Evolutionary conservation across 495 filamentous ascomycete species (phyloP).

Genomic region (Penicillium alfredii): DNA sequence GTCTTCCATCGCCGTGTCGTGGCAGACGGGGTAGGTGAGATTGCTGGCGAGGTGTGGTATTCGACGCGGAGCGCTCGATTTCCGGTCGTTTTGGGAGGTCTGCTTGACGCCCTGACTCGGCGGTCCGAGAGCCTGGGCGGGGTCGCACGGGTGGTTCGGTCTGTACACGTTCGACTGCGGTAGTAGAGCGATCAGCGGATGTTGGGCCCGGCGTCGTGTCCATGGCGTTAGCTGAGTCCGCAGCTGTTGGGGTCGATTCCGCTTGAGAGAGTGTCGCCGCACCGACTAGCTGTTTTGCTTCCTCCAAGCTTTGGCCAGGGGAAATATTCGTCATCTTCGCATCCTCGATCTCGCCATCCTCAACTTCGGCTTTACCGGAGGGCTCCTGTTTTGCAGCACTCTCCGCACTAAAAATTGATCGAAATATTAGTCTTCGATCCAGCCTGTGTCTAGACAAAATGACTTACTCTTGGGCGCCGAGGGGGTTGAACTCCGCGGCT

Average conservation of each 20-base stretch:
- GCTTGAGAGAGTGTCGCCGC: slow-evolving; percentile 3
- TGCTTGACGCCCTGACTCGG: slow-evolving; percentile 25
- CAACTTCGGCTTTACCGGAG: slow-evolving; percentile 50
- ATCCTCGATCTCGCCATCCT: slow-evolving; percentile 77
- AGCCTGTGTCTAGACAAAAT: slow-evolving; percentile 3
- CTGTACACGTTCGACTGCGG: slow-evolving; percentile 9
- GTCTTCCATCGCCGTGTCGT: slow-evolving; percentile 25
- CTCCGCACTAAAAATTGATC: slow-evolving; percentile 23
- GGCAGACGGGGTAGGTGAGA: slow-evolving; percentile 27
- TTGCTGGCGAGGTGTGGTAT: slow-evolving; percentile 25
- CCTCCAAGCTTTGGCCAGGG: no score
- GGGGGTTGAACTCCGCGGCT: slow-evolving; percentile 45
- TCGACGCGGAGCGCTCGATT: slow-evolving; percentile 21
- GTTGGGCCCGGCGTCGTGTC: slow-evolving; percentile 12
- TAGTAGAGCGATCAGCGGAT: slow-evolving; percentile 12
- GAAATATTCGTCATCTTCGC: slow-evolving; percentile 43
- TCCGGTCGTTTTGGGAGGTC: slow-evolving; percentile 36
- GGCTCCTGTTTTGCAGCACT: slow-evolving; percentile 25
- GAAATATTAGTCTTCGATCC: slow-evolving; percentile 9
- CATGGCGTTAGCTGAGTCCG: slow-evolving; percentile 8
- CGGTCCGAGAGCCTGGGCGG: slow-evolving; percentile 20
- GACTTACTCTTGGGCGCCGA: slow-evolving; percentile 36
- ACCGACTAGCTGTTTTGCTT: slow-evolving; percentile 11
- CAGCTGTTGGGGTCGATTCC: slow-evolving; percentile 6
- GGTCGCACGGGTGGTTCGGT: slow-evolving; percentile 20